These are phyloP conservation scores for Picocystis sp. DNA, from an alignment of 163 green algal genomes.

Conservation along the genomic window DNA sequence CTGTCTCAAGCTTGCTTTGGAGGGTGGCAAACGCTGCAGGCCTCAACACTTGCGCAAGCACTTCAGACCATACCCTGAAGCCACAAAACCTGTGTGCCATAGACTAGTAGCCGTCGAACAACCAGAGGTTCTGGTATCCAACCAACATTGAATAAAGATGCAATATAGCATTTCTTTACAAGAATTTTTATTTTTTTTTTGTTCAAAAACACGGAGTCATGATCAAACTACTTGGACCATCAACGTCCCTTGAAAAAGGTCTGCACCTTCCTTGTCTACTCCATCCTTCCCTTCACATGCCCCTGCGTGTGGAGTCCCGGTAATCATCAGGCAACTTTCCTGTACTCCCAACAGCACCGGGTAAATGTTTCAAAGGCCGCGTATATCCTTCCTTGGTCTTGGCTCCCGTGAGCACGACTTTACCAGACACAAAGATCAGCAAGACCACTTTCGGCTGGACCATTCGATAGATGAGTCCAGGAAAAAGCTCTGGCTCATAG, in stretches of 20 bases:
- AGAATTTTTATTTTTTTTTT: too few species aligned
- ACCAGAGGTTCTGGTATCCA: too few species aligned
- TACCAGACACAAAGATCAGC: slow-evolving; percentile 97
- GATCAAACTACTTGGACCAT: too few species aligned
- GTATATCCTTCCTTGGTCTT: slow-evolving; percentile 87
- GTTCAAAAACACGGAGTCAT: too few species aligned
- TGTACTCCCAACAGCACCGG: slow-evolving; percentile 78
- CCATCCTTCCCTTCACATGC: too few species aligned
- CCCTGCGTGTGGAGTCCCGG: too few species aligned
- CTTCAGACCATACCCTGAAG: slow-evolving; percentile 19
- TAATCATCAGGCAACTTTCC: slow-evolving; percentile 32
- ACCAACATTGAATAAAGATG: too few species aligned
- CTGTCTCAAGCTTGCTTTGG: slow-evolving; percentile 45
- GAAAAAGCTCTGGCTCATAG: slow-evolving; percentile 98
- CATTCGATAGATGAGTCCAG: slow-evolving; percentile 97
- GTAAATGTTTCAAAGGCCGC: slow-evolving; percentile 96
- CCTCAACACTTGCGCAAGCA: slow-evolving; percentile 46
- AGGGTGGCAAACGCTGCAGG: slow-evolving; percentile 50
- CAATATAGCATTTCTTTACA: too few species aligned
- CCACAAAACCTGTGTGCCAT: too few species aligned
- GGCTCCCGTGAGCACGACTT: slow-evolving; percentile 87
- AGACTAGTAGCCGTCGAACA: too few species aligned
- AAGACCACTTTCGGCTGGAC: slow-evolving; percentile 94
- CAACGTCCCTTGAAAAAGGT: too few species aligned
- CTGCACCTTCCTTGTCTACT: too few species aligned